phyloP scores from a whole-genome alignment of 805 yeast genomes.

The Kodamaea fukazawae region DNA sequence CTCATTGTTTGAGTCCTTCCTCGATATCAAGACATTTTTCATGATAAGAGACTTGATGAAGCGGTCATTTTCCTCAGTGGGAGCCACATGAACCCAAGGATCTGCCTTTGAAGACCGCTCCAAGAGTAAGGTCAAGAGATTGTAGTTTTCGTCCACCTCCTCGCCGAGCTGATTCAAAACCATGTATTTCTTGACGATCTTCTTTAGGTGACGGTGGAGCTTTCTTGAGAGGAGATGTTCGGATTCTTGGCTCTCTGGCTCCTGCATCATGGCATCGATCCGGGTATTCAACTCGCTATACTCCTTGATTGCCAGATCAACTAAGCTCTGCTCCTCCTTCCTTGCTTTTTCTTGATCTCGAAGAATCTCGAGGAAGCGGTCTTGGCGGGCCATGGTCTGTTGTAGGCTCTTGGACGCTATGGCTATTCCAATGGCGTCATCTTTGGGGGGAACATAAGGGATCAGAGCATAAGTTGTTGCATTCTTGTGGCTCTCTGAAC shows the following conservation, averaged over 20 bases:
- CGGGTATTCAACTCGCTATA: conserved; percentile 3
- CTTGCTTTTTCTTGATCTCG: background rate
- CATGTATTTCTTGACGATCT: conserved; percentile 1
- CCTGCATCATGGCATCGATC: conserved; percentile 3
- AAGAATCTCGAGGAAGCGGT: background rate
- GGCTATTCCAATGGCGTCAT: conserved; percentile 28
- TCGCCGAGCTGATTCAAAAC: background rate
- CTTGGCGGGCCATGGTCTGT: conserved; percentile 4
- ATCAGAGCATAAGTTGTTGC: conserved; percentile 15
- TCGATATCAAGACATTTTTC: conserved; percentile 5
- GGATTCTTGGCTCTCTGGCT: background rate
- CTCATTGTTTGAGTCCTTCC: conserved; percentile 6
- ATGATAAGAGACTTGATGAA: conserved; percentile 5
- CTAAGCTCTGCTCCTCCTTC: background rate
- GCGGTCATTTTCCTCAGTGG: background rate
- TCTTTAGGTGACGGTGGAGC: conserved; percentile 4
- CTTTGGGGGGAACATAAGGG: conserved; percentile 26
- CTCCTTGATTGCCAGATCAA: conserved; percentile 2
- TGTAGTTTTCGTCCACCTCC: background rate
- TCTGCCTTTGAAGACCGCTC: background rate
- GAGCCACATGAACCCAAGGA: conserved; percentile 9
- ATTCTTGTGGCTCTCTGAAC: conserved; percentile 19
- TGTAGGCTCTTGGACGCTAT: conserved; percentile 17
- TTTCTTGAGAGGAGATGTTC: background rate
- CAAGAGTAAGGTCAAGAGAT: background rate